phyloP scores from a whole-genome alignment of 352 stramenopile genomes.

The Globisporangium paroecandrum region DNA sequence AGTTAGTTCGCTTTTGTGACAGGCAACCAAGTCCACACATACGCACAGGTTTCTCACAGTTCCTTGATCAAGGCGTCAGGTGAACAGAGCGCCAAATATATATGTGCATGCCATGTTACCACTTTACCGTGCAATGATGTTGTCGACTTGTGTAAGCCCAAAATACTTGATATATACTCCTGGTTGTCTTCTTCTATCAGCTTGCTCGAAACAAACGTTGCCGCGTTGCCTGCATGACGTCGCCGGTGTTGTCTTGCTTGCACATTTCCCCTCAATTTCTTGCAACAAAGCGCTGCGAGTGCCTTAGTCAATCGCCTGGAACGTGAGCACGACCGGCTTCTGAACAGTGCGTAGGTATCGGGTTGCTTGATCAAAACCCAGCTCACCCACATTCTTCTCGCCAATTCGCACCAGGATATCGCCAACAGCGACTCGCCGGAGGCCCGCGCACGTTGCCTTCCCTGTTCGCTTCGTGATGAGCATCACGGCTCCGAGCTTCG shows the following conservation, averaged over 20 bases:
- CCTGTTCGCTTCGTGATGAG: conserved; percentile 81
- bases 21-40: neutral
- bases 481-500: conserved; percentile 59
- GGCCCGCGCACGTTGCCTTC: conserved; percentile 68
- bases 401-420: conserved; percentile 78
- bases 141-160: neutral
- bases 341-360: conserved; percentile 67
- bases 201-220: conserved; percentile 1
- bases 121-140: neutral
- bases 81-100: neutral
- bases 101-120: conserved; percentile 3
- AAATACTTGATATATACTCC: conserved; percentile 11
- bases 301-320: conserved; percentile 68
- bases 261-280: neutral
- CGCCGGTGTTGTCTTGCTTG: neutral
- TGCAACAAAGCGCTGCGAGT: neutral
- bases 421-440: conserved; percentile 68
- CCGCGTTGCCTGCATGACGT: neutral
- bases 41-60: neutral
- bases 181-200: conserved; percentile 5
- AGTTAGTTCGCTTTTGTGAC: neutral
- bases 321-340: conserved; percentile 75
- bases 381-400: conserved; percentile 57
- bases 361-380: conserved; percentile 75
- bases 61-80: neutral